These are phyloP conservation scores for Kwoniella bestiolae DNA, from an alignment of 768 basidiomycete species.

Conservation along the genomic window DNA sequence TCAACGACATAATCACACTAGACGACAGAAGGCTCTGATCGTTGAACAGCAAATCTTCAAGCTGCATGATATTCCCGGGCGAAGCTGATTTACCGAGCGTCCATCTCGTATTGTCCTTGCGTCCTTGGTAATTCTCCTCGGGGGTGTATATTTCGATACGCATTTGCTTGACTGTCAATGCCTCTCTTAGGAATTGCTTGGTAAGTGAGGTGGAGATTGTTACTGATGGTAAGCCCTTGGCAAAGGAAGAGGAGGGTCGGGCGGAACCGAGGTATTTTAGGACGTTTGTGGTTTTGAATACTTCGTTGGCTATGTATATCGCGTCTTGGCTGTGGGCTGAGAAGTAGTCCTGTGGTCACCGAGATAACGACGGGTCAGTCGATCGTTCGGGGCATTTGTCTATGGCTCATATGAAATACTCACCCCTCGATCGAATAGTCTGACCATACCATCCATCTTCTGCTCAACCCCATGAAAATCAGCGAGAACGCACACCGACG, in stretches of 20 bases:
- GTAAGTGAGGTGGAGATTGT: constrained; percentile 76
- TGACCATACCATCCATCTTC: constrained; percentile 69
- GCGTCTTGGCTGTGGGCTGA: constrained; percentile 89
- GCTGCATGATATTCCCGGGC: constrained; percentile 70
- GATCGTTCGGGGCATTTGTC: no score
- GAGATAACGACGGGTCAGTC: constrained; percentile 1
- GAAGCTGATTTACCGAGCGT: constrained; percentile 76
- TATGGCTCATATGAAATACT: no score
- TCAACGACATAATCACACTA: constrained; percentile 88
- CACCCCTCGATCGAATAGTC: constrained; percentile 76
- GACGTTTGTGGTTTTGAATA: constrained; percentile 76
- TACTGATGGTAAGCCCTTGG: constrained; percentile 69
- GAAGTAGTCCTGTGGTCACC: constrained; percentile 71
- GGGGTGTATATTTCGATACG: constrained; percentile 88
- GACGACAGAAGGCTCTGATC: constrained; percentile 78
- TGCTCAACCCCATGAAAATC: constrained; percentile 18
- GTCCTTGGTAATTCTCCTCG: constrained; percentile 64
- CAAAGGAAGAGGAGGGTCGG: constrained; percentile 39
- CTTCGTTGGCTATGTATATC: constrained; percentile 70
- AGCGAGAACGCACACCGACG: background rate
- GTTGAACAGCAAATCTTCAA: constrained; percentile 81
- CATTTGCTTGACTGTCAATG: constrained; percentile 84
- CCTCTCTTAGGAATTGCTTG: constrained; percentile 81
- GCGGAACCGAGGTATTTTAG: constrained; percentile 80
- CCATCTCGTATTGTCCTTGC: constrained; percentile 74